Evolutionary conservation across 2,329 filamentous ascomycete genomes (phyloP), one percentile per base, ranked within the genome.

Genomic region (Colletotrichum sp.): DNA sequence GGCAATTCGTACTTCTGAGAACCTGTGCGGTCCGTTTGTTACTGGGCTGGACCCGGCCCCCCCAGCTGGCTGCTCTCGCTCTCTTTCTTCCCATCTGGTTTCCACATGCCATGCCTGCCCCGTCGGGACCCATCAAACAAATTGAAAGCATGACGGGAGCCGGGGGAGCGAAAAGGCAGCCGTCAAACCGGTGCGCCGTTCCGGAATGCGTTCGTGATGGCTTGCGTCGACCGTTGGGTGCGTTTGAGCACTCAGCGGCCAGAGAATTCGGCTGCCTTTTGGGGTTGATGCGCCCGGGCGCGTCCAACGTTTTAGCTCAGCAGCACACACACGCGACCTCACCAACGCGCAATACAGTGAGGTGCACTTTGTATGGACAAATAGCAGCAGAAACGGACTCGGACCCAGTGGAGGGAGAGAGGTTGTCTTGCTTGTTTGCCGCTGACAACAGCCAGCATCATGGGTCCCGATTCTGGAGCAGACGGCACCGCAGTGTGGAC

Each of bases 221-320:
- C 36, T 70, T 73, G 67, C 67, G 67, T 70, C 63, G 62, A 16
- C 67, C 31, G 34, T 64, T 36, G 29, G 29, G 38, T 16, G 61
- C 24, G 27, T 36, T 24, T 33, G 57, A 65, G 54, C 66, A 71
- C 36, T 71, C 38, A 63, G 62, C 27, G 55, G 29, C 43, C 51
- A 67, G 62, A 68, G 62, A 72, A 74, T 72, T 68, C 67, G 71
- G 65, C 71, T 74, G 74, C 63, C 63, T 76, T 61, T 12, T 31
- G 15, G 31, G 9, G 12, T 27, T 55, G 27, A 51, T 65, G 51
- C 63, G 72, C n/a, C n/a, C n/a, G n/a, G n/a, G n/a, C 33, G 69
- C 27, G 69, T 61, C 61, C 18, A 29, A 36, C 27, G n/a, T 31
- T 18, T 31, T 31, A 21, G 55, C 38, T 21, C 43, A 21, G 11